A percentile compares a stretch with the other conserved stretches of the same genome.
phyloP scores from a whole-genome alignment of 805 yeast species.

The Starmera dryadoides region DNA sequence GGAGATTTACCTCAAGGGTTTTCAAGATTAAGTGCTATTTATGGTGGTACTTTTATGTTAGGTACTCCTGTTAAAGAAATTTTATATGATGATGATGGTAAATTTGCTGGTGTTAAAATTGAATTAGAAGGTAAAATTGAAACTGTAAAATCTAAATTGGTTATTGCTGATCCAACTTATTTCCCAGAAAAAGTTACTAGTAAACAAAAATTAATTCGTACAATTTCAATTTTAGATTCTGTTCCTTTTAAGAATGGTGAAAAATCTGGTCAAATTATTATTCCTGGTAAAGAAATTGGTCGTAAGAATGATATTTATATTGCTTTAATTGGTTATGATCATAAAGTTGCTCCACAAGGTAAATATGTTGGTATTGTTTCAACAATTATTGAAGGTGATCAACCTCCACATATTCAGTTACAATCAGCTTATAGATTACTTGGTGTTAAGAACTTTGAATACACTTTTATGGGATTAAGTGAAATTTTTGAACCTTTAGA shows the following conservation, averaged over 20 bases:
- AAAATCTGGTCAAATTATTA: constrained; percentile 89
- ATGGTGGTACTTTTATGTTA: constrained; percentile 98
- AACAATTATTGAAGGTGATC: constrained; percentile 87
- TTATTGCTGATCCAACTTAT: constrained; percentile 96
- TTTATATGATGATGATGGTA: constrained; percentile 62
- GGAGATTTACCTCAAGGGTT: constrained; percentile 99
- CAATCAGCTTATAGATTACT: constrained; percentile 90
- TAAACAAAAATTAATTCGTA: constrained; percentile 31
- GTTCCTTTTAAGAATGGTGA: constrained; percentile 73
- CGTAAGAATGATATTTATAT: constrained; percentile 92
- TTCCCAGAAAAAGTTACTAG: constrained; percentile 60
- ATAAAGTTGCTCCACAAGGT: constrained; percentile 84
- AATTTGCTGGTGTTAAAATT: constrained; percentile 80
- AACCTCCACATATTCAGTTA: constrained; percentile 89
- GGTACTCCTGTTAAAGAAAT: constrained; percentile 93
- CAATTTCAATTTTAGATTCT: constrained; percentile 80
- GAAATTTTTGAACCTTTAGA: constrained; percentile 82
- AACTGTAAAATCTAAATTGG: constrained; percentile 82
- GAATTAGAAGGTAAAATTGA: constrained; percentile 58
- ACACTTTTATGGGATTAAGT: constrained; percentile 83
- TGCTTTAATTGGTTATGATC: constrained; percentile 83
- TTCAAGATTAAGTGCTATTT: constrained; percentile 92
- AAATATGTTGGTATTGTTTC: constrained; percentile 90
- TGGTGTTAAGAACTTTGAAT: constrained; percentile 48
- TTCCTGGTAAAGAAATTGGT: constrained; percentile 92